These are phyloP conservation scores for Yamadazyma phyllophila DNA, from an alignment of 805 yeast species.

Conservation along the genomic window DNA sequence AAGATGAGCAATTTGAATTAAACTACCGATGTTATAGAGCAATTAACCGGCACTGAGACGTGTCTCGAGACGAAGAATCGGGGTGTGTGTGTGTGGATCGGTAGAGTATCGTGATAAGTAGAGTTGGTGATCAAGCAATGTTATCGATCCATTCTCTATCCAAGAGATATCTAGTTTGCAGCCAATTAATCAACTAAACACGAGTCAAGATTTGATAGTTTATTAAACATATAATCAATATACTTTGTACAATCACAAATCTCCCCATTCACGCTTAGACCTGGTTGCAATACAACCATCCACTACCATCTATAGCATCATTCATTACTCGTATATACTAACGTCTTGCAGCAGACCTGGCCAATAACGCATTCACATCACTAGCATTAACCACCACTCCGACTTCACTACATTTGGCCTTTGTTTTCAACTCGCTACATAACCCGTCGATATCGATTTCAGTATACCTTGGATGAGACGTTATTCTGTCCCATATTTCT, in stretches of 20 bases:
- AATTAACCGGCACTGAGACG: background rate
- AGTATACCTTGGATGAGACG: conserved; percentile 89
- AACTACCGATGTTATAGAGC: background rate
- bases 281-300: background rate
- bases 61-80: too few relatives aligned
- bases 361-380: conserved; percentile 65
- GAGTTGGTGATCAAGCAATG: too few relatives aligned
- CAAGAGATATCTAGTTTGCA: too few relatives aligned
- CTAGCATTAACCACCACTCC: conserved; percentile 85
- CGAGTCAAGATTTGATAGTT: too few relatives aligned
- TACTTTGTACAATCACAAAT: background rate
- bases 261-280: background rate
- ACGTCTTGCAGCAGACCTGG: conserved; percentile 21
- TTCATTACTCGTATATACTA: background rate
- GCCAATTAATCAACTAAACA: too few relatives aligned
- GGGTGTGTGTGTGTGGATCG: too few relatives aligned
- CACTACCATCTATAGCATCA: background rate
- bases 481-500: conserved; percentile 94
- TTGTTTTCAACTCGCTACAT: conserved; percentile 82
- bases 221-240: background rate
- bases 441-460: conserved; percentile 93
- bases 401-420: conserved; percentile 91
- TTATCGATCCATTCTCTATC: too few relatives aligned
- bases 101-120: too few relatives aligned
- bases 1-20: background rate